phyloP scores from a whole-genome alignment of 2,329 filamentous ascomycete species.

The Dactylella cylindrospora region DNA sequence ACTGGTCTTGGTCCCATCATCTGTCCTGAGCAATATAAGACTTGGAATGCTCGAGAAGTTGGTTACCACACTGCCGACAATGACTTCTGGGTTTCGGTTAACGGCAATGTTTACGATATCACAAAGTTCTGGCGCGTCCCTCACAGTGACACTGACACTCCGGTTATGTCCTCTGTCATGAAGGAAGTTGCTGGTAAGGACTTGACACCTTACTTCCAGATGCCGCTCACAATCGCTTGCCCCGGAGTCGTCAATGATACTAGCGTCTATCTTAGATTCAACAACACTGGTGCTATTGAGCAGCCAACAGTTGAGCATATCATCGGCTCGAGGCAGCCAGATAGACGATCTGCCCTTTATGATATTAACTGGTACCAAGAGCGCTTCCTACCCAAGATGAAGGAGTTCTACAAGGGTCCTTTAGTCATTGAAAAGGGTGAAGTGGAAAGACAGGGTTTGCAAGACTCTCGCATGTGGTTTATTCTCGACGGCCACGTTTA shows the following conservation, averaged over 20 bases:
- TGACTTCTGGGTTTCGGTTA: constrained; percentile 85
- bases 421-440: constrained; percentile 68
- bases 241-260: constrained; percentile 67
- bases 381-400: constrained; percentile 74
- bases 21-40: constrained; percentile 90
- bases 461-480: constrained; percentile 74
- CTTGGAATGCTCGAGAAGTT: constrained; percentile 74
- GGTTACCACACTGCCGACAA: constrained; percentile 67
- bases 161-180: constrained; percentile 66
- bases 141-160: constrained; percentile 74
- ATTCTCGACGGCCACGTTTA: constrained; percentile 75
- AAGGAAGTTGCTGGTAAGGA: constrained; percentile 73
- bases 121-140: constrained; percentile 78
- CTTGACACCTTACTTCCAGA: constrained; percentile 80
- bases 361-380: constrained; percentile 74
- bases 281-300: constrained; percentile 62
- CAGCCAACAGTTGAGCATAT: constrained; percentile 63
- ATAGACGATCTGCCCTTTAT: constrained; percentile 62
- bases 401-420: constrained; percentile 82
- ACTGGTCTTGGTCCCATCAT: constrained; percentile 79
- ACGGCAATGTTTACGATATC: constrained; percentile 88
- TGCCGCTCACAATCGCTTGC: constrained; percentile 75
- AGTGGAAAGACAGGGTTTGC: constrained; percentile 66
- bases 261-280: constrained; percentile 62
- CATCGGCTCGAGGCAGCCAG: constrained; percentile 64